Evolutionary conservation across 2,329 filamentous ascomycete species (phyloP).

Genomic region (Cladosporium velox): DNA sequence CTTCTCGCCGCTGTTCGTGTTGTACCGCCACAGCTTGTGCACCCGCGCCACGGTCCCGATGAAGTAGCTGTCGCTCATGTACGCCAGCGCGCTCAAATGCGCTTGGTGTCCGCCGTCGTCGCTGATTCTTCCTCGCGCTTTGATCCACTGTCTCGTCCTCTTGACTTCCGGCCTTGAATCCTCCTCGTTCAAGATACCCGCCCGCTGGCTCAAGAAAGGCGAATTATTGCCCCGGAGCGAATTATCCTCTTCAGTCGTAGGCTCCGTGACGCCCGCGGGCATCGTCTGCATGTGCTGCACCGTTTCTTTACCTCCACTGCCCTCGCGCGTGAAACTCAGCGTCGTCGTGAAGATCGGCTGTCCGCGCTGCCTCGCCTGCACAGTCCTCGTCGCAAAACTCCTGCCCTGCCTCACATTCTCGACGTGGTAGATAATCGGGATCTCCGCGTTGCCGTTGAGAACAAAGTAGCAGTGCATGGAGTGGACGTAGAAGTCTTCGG

Average conservation of each 20-base stretch:
- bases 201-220: conserved; percentile 61
- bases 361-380: conserved; percentile 89
- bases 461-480: conserved; percentile 99
- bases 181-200: conserved; percentile 59
- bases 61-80: conserved; percentile 91
- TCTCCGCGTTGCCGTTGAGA: conserved; percentile 78
- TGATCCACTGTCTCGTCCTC: conserved; percentile 69
- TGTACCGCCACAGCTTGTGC: conserved; percentile 77
- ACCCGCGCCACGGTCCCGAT: conserved; percentile 83
- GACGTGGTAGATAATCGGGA: conserved; percentile 92
- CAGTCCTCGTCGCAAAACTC: conserved; percentile 87
- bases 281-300: conserved; percentile 67
- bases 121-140: conserved; percentile 72
- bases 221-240: conserved; percentile 40
- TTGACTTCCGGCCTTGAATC: conserved; percentile 63
- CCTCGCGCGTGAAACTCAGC: conserved; percentile 77
- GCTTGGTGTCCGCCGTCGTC: conserved; percentile 72
- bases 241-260: conserved; percentile 42
- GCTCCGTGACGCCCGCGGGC: conserved; percentile 41
- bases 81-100: conserved; percentile 84
- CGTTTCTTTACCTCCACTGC: conserved; percentile 56
- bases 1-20: conserved; percentile 32
- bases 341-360: conserved; percentile 94
- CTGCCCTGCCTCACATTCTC: conserved; percentile 89
- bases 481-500: conserved; percentile 77